Percentiles rank a stretch among this genome's conserved stretches.
phyloP scores from a whole-genome alignment of 1,284 basidiomycete genomes.

The Coniferiporia weirii region DNA sequence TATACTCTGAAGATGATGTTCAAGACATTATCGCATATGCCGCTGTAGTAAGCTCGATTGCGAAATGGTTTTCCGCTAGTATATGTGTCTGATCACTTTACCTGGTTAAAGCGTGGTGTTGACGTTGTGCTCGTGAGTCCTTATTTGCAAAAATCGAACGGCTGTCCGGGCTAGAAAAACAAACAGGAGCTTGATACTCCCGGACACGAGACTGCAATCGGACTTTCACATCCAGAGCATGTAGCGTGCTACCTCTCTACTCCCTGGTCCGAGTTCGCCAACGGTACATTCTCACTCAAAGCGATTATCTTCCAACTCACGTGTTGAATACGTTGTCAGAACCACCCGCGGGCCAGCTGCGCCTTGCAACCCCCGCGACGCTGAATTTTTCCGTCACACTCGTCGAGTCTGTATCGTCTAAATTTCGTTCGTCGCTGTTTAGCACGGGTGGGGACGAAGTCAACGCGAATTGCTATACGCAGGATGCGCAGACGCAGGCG shows the following conservation, averaged over 20 bases:
- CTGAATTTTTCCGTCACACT: slow-evolving; percentile 30
- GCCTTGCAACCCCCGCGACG: slow-evolving; percentile 32
- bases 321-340: slow-evolving; percentile 22
- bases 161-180: neutral
- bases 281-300: slow-evolving; percentile 16
- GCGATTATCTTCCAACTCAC: neutral
- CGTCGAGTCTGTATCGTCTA: slow-evolving; percentile 24
- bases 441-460: slow-evolving; percentile 50
- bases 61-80: neutral
- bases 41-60: slow-evolving; percentile 46
- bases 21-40: slow-evolving; percentile 66
- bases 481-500: slow-evolving; percentile 29
- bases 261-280: slow-evolving; percentile 32
- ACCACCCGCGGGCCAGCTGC: slow-evolving; percentile 45
- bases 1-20: slow-evolving; percentile 63
- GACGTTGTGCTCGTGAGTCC: slow-evolving; percentile 37
- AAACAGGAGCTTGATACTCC: slow-evolving; percentile 41
- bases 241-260: slow-evolving; percentile 35
- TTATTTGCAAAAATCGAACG: neutral
- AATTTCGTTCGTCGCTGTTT: slow-evolving; percentile 32
- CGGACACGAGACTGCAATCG: slow-evolving; percentile 41
- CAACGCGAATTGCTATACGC: slow-evolving; percentile 36
- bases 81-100: neutral
- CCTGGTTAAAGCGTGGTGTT: slow-evolving; percentile 35
- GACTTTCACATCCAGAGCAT: slow-evolving; percentile 33